phyloP scores from a whole-genome alignment of 495 filamentous ascomycete genomes.

The Glutinoglossum americanum region DNA sequence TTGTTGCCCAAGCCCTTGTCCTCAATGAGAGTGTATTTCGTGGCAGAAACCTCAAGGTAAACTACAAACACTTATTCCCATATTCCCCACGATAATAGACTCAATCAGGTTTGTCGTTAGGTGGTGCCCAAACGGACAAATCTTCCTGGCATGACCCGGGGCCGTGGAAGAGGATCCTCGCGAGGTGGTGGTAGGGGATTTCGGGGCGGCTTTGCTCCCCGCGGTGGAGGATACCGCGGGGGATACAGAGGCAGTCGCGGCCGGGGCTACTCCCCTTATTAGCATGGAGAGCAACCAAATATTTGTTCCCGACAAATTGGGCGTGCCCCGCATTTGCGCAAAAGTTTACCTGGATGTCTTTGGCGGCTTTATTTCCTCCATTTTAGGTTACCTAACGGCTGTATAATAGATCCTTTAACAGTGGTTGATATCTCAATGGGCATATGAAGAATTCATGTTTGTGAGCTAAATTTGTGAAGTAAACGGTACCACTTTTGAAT shows the following conservation, averaged over 20 bases:
- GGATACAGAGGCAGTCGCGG: slow-evolving; percentile 65
- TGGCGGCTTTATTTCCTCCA: neutral
- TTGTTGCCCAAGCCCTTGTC: slow-evolving; percentile 82
- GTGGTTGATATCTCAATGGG: neutral
- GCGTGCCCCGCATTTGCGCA: neutral
- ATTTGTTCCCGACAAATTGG: neutral
- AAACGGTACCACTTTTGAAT: neutral
- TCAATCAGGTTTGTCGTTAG: slow-evolving; percentile 21
- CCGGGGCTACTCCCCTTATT: slow-evolving; percentile 61
- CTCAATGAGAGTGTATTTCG: slow-evolving; percentile 95
- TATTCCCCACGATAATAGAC: neutral
- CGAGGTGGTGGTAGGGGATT: slow-evolving; percentile 23
- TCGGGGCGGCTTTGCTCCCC: slow-evolving; percentile 25
- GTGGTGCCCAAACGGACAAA: slow-evolving; percentile 96
- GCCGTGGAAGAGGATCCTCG: slow-evolving; percentile 34
- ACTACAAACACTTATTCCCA: slow-evolving; percentile 5
- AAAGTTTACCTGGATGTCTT: neutral
- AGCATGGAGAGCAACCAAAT: neutral
- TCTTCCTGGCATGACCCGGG: slow-evolving; percentile 69
- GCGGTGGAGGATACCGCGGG: slow-evolving; percentile 47
- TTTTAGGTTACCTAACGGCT: neutral
- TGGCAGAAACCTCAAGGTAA: slow-evolving; percentile 80
- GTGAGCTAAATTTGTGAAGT: too few relatives aligned
- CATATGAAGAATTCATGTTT: neutral
- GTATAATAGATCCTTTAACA: neutral